Conservation (phyloP, 2,329 filamentous ascomycete species). For the Talaromyces sp. region DNA sequence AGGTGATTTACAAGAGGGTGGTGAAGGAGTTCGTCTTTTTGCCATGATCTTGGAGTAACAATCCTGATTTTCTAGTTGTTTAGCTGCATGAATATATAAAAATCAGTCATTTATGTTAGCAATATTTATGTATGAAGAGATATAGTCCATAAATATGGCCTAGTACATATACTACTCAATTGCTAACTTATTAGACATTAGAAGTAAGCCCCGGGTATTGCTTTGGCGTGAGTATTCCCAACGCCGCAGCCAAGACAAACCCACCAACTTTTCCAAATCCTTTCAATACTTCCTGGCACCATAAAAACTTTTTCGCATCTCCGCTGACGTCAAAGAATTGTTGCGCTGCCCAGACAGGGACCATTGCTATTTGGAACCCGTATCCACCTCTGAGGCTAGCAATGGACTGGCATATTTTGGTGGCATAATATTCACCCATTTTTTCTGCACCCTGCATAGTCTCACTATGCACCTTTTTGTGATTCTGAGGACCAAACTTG, state of each 20-base stretch:
- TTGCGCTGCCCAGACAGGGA: conserved; percentile 9
- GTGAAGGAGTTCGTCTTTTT: conserved; percentile 7
- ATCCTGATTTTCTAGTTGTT: neutral
- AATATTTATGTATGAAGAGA: neutral
- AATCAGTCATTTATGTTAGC: neutral
- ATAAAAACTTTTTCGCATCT: conserved; percentile 1
- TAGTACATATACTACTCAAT: neutral
- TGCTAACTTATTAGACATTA: neutral
- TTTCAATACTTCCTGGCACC: conserved; percentile 7
- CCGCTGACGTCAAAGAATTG: conserved; percentile 2
- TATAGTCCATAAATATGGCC: neutral
- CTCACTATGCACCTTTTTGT: neutral
- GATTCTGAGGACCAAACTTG: neutral
- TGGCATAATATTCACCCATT: conserved; percentile 9
- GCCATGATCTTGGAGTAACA: conserved; percentile 10
- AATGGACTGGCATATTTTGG: conserved; percentile 10
- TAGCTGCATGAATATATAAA: neutral
- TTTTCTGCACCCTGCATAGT: conserved; percentile 2
- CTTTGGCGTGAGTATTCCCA: conserved; percentile 1
- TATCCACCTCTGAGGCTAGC: conserved; percentile 7
- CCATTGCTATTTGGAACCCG: conserved; percentile 10
- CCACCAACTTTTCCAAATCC: conserved; percentile 7
- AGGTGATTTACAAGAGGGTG: conserved; percentile 11
- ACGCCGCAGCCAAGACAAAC: conserved; percentile 2
- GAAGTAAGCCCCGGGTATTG: conserved; percentile 4